Base-by-base conservation (phyloP, 257 asterid species). In the Nicotiana knightiana region DNA sequence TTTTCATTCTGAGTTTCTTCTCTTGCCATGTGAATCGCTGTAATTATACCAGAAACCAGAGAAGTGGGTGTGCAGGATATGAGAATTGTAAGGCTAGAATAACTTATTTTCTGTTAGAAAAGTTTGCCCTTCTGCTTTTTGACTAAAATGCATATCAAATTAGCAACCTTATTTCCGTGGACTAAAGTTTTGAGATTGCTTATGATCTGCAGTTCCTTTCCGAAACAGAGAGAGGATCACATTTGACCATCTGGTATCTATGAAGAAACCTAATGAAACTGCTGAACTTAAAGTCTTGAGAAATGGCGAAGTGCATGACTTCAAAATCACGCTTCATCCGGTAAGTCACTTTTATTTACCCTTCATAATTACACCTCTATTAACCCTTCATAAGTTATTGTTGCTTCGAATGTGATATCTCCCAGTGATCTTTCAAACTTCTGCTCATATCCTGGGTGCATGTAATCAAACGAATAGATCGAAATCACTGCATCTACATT, bases 251-350 rank as follows among this genome's bases (percentile, higher is more conserved):
- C 90, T 96, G 81, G 98, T 96, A 82, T 92, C 99, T 62, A 96
- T 96, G 99, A 96, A 96, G 97, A 96, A 94, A 87, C 98, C 97
- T 76, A 88, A 94, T 83, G 98, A 96, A 78, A 92, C 93, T 82
- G 97, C 98, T 78, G 88, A 66, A 88, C 83, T 96, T 77, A 91
- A 84, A 85, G 97, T 94, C 67, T 71, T 92, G 86, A 91, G 99
- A 89, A 89, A 87, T 82, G 96, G 99, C 35, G 85, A 90, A 88
- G 95, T 88, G 86, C 95, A 86, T 18, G 94, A 91, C 81, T 88
- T 94, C 86, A 82, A 82, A 71, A 80, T 96, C 81, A 88, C 84
- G 81, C 94, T 94, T 84, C 92, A 90, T 79, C 99, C 98, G 32
- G 99, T 96, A 93, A 92, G 99, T 88, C 79, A 73, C 67, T 76